These are phyloP conservation scores for Pseudozyma pruni DNA, from an alignment of 1,284 basidiomycete species.

Conservation along the genomic window DNA sequence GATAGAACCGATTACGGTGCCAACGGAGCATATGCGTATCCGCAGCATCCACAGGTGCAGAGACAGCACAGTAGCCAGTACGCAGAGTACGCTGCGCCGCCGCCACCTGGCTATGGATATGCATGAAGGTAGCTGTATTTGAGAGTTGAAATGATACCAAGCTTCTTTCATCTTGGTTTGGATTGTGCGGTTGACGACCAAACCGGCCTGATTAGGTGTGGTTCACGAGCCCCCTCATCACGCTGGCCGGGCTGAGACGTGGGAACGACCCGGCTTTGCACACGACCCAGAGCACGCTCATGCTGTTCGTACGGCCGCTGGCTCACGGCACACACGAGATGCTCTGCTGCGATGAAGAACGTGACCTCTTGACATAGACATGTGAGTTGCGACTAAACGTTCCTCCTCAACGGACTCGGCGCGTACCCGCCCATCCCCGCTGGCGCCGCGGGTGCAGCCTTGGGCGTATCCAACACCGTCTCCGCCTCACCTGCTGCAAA, in stretches of 20 bases:
- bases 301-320: too few species aligned
- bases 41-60: slow-evolving; percentile 15
- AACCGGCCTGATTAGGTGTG: too few species aligned
- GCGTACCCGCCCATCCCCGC: slow-evolving; percentile 3
- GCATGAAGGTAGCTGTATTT: slow-evolving; percentile 1
- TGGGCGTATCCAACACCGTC: slow-evolving; percentile 24
- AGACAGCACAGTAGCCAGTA: slow-evolving; percentile 26
- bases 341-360: too few species aligned
- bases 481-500: neutral
- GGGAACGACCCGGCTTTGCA: too few species aligned
- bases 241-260: too few species aligned
- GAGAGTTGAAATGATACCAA: neutral
- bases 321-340: too few species aligned
- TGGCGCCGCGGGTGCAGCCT: slow-evolving; percentile 6
- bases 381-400: too few species aligned
- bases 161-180: too few species aligned
- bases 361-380: too few species aligned
- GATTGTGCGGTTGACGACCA: too few species aligned
- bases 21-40: slow-evolving; percentile 2
- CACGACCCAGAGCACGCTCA: too few species aligned
- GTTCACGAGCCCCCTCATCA: neutral
- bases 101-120: slow-evolving; percentile 46
- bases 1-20: too few species aligned
- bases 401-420: slow-evolving; percentile 31
- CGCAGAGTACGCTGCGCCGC: slow-evolving; percentile 44